These are phyloP conservation scores for Coemansia sp. DNA, from an alignment of 192 early-diverging fungal species.

Conservation along the genomic window DNA sequence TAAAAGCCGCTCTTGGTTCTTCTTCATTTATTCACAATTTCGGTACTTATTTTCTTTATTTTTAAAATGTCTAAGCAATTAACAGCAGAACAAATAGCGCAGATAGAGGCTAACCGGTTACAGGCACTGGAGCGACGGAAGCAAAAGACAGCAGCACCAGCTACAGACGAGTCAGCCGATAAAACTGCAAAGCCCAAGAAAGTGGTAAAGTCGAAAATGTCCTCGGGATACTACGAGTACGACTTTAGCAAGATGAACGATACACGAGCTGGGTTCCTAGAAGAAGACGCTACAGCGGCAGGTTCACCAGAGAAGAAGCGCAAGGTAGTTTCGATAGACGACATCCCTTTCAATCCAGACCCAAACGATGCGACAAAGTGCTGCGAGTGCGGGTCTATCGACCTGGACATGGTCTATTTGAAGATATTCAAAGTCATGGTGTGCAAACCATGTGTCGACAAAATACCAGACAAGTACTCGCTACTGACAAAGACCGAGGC, in stretches of 20 bases:
- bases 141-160: neutral
- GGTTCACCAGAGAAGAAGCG: slow-evolving; percentile 35
- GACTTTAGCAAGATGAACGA: slow-evolving; percentile 87
- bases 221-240: slow-evolving; percentile 73
- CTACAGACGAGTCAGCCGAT: neutral
- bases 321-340: slow-evolving; percentile 17
- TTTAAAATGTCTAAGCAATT: slow-evolving; percentile 32
- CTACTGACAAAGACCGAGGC: slow-evolving; percentile 97
- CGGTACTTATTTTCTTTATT: too few species aligned
- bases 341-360: slow-evolving; percentile 28
- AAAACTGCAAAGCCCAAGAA: slow-evolving; percentile 17
- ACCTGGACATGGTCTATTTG: slow-evolving; percentile 77
- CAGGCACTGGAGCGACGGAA: slow-evolving; percentile 52
- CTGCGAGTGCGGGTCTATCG: slow-evolving; percentile 80
- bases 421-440: slow-evolving; percentile 76
- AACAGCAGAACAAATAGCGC: slow-evolving; percentile 53
- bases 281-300: slow-evolving; percentile 57
- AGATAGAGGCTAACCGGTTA: slow-evolving; percentile 57
- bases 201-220: slow-evolving; percentile 39
- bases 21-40: too few species aligned
- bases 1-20: too few species aligned
- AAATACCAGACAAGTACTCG: slow-evolving; percentile 84
- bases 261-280: slow-evolving; percentile 85
- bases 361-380: slow-evolving; percentile 69
- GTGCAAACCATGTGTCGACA: slow-evolving; percentile 77